Base-by-base conservation (phyloP, 169 alveolate species). In the Plasmodium knowlesi region DNA sequence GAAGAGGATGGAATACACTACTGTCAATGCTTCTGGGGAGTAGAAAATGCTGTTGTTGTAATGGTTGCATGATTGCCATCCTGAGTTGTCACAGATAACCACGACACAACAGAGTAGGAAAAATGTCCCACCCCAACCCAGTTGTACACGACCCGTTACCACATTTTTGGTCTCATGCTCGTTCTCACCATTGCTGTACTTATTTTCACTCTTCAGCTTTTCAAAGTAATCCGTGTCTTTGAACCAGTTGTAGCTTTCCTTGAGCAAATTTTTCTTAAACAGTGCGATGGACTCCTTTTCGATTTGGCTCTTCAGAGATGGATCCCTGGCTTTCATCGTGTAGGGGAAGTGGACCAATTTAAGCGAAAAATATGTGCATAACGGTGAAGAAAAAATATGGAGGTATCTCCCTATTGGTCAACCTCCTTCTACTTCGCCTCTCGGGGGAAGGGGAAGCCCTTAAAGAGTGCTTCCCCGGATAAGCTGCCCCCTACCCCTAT, bases 51-150 rank as follows among this genome's bases (percentile, higher is more conserved):
- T 88, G 61, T 88, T 79, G 10, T 78, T 79, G 50, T 88, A 88
- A 61, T 88, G 89, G 54, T 88, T 88, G 72, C 94, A 88, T 37
- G 94, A 88, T 61, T 88, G 94, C 94, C 94, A 88, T 54, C 89
- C 94, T 39, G 94, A 88, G 50, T 88, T 88, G 34, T 88, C 94
- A 79, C 94, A 88, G 19, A 88, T 88, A 5, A 88, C 94, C 6
- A 88, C 94, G 19, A 88, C 94, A 79, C 94, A 88, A n/a, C 94
- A 88, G 43, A 88, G 50, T 71, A 88, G 81, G 70, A 88, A 88
- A 67, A 88, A 88, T 2, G 94, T 88, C 46, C 94, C 94, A 6
- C 94, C 94, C 94, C 94, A 88, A 41, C 94, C 94, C 28, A 88
- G 32, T 16, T 88, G 94, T 50, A 88, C 86, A 14, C 94, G 41